Evolutionary conservation across 345 rosid species (phyloP).

Genomic region (Acer saccharum): DNA sequence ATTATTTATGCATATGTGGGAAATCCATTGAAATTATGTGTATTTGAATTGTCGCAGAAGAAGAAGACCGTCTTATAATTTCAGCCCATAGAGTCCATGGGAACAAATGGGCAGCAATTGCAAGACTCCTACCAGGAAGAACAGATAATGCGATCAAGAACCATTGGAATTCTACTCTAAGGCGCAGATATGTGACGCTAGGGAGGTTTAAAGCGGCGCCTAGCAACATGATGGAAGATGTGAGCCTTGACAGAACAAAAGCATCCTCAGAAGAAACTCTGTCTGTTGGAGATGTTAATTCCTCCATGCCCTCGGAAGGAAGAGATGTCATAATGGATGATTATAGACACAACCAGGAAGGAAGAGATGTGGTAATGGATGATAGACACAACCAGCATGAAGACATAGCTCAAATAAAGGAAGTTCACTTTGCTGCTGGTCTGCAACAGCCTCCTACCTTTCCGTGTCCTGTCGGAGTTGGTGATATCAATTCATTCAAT

Average conservation of each 20-base stretch:
- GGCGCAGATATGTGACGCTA: constrained; percentile 50
- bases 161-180: constrained; percentile 88
- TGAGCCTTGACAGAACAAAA: constrained; percentile 43
- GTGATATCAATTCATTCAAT: constrained; percentile 26
- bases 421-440: constrained; percentile 5
- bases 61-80: constrained; percentile 76
- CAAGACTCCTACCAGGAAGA: constrained; percentile 77
- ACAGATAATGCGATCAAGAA: constrained; percentile 92
- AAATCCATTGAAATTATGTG: constrained; percentile 5
- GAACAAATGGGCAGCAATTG: constrained; percentile 93
- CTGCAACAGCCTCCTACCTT: background rate
- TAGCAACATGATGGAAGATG: constrained; percentile 33
- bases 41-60: constrained; percentile 49
- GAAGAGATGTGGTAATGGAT: background rate
- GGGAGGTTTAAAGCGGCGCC: constrained; percentile 29
- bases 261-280: constrained; percentile 50
- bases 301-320: constrained; percentile 26
- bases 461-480: constrained; percentile 4
- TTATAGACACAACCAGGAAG: background rate
- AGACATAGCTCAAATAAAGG: constrained; percentile 9
- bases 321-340: constrained; percentile 22
- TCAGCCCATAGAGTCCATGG: constrained; percentile 72
- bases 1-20: constrained; percentile 11
- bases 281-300: constrained; percentile 42
- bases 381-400: constrained; percentile 2